Conservation (phyloP, 1,284 basidiomycete genomes). For the Cutaneotrichosporon mucoides region DNA sequence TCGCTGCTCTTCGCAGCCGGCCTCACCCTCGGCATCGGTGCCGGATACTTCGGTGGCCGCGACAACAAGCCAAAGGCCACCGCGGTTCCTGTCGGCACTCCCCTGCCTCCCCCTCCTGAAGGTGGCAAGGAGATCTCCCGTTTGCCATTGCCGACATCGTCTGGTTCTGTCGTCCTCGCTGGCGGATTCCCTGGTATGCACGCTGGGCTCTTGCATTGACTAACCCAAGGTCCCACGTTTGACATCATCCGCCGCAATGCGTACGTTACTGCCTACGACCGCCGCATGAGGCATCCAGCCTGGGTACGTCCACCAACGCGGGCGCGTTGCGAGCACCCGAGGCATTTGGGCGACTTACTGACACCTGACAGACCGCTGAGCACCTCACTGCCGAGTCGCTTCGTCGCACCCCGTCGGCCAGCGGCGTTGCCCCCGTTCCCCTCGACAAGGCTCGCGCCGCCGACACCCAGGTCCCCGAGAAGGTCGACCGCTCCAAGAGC, state of each 20-base stretch:
- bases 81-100: constrained; percentile 6
- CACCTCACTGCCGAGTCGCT: constrained; percentile 77
- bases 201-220: constrained; percentile 23
- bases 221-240: constrained; percentile 66
- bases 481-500: constrained; percentile 71
- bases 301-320: constrained; percentile 61
- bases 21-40: constrained; percentile 44
- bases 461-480: constrained; percentile 25
- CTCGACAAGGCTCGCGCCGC: constrained; percentile 36
- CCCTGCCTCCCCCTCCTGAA: constrained; percentile 26
- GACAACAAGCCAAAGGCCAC: constrained; percentile 6
- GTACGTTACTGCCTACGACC: constrained; percentile 86
- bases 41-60: constrained; percentile 35
- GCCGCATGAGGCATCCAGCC: constrained; percentile 80
- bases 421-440: constrained; percentile 27
- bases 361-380: constrained; percentile 70
- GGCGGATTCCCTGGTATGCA: constrained; percentile 40
- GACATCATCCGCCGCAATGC: constrained; percentile 75
- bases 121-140: constrained; percentile 17
- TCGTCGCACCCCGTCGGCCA: constrained; percentile 50
- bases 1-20: constrained; percentile 48
- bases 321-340: too few relatives aligned
- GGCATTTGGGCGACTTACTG: too few relatives aligned
- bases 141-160: constrained; percentile 26
- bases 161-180: constrained; percentile 34